Percentiles rank a stretch among this genome's conserved stretches.
phyloP scores from a whole-genome alignment of 352 stramenopile genomes.

The Pythium coloratum region DNA sequence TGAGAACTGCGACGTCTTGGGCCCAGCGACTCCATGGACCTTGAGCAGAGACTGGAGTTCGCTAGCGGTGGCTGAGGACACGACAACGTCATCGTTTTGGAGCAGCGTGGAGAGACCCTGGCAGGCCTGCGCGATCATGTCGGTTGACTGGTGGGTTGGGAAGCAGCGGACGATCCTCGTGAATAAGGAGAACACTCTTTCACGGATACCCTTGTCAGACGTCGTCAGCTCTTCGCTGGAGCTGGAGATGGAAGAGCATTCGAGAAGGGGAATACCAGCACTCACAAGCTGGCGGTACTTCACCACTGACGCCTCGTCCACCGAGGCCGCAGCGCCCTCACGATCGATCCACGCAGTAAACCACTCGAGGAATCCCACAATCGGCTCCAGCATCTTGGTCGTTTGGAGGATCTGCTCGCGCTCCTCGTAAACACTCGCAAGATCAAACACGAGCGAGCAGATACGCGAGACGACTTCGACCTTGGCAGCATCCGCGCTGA shows the following conservation, averaged over 20 bases:
- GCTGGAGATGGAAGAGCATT: conserved; percentile 28
- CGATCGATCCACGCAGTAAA: conserved; percentile 4
- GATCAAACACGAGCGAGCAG: conserved; percentile 50
- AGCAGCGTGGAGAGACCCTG: conserved; percentile 29
- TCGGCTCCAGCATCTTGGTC: conserved; percentile 18
- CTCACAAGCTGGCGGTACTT: conserved; percentile 33
- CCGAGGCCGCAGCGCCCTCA: background rate
- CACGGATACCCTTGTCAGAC: background rate
- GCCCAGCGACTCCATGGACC: conserved; percentile 34
- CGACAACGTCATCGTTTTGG: conserved; percentile 30
- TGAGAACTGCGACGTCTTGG: conserved; percentile 45
- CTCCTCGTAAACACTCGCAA: conserved; percentile 36
- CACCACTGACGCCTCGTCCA: background rate
- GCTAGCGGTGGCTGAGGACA: conserved; percentile 13
- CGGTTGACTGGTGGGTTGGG: background rate
- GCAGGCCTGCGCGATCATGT: conserved; percentile 21
- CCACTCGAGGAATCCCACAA: conserved; percentile 24
- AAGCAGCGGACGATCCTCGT: conserved; percentile 11
- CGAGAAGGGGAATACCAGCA: conserved; percentile 50
- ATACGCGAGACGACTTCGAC: conserved; percentile 55
- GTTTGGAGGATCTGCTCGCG: conserved; percentile 54
- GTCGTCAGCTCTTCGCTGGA: background rate
- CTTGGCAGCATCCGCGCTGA: conserved; percentile 31
- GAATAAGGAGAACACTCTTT: conserved; percentile 1
- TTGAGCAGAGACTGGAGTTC: conserved; percentile 34